Base-by-base conservation (phyloP, 306 rosid species). In the Quercus agrifolia region DNA sequence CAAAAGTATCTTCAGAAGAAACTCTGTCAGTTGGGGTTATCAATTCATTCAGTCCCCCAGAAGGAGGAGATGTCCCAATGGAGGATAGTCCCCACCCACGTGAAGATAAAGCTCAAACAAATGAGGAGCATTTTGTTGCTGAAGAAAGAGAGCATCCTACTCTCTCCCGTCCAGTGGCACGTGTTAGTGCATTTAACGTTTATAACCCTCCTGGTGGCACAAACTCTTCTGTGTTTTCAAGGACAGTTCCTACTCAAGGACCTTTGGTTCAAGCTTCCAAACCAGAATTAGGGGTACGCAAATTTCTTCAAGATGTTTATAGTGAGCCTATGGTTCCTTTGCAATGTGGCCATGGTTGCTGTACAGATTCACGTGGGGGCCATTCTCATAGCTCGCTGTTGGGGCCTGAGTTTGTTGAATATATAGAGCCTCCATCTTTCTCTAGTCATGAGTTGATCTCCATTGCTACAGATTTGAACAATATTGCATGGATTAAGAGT, bases 361-460 rank as follows among this genome's bases (percentile, higher is more conserved):
- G 90, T 74, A 72, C 71, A 59, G 79, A 86, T 70, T 77, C 56
- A 17, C 33, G 56, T 15, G 80, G 57, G 61, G 74, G 23, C 70
- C 83, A 77, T 59, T 55, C 83, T 58, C 76, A 52, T 71, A 73
- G 71, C 71, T 90, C 89, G 4, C 64, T 92, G 79, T 75, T 92
- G 80, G 97, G 97, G 70, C 94, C 97, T 1, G 94, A 90, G 82
- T 92, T 92, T 83, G 78, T 84, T 44, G 97, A 92, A 70, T 85
- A 87, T 79, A 77, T 70, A 61, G 97, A 92, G 62, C 55, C 88
- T 11, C 89, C 87, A 18, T 67, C 91, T 67, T 84, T 87, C 78
- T 66, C 89, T n/a, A 90, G 92, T 76, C 84, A 87, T 62, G 90
- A 90, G 75, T 64, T 90, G 62, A 79, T 88, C 82, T 90, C 94